Conservation (phyloP, 305 asterid genomes). For the Fraxinus angustifolia region DNA sequence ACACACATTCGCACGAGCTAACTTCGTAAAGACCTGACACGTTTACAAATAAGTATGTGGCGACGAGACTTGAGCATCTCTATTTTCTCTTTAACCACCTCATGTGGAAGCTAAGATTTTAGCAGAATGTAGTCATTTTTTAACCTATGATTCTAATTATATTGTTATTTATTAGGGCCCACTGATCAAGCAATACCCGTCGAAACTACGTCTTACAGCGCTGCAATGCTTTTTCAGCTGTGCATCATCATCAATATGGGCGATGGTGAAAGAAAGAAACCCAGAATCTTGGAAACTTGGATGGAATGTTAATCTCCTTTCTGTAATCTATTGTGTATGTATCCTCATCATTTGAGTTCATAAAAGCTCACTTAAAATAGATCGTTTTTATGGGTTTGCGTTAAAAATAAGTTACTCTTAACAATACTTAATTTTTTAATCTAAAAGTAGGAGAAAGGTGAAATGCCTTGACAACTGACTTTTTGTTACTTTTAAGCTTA, state of each 20-base stretch:
- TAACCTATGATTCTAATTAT: background rate
- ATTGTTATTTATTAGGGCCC: slow-evolving; percentile 9
- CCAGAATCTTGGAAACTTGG: slow-evolving; percentile 46
- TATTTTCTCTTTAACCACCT: background rate
- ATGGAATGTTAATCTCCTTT: slow-evolving; percentile 40
- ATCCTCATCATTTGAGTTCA: background rate
- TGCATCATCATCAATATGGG: slow-evolving; percentile 32
- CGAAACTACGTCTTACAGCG: slow-evolving; percentile 26
- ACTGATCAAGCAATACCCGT: slow-evolving; percentile 27
- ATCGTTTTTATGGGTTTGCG: background rate
- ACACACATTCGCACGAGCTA: background rate
- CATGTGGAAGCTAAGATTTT: background rate
- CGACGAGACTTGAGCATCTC: background rate
- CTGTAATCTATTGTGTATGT: slow-evolving; percentile 44
- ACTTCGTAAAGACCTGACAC: background rate
- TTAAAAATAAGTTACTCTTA: background rate
- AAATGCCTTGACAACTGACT: background rate
- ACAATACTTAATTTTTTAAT: background rate
- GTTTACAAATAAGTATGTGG: background rate
- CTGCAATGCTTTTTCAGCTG: slow-evolving; percentile 36
- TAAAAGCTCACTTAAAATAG: background rate
- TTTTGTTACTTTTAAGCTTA: background rate
- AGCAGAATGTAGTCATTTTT: background rate
- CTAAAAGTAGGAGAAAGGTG: background rate
- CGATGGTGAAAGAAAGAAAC: slow-evolving; percentile 29